Conservation (phyloP, 2,329 filamentous ascomycete species). For the Xylariomycetidae sp. region DNA sequence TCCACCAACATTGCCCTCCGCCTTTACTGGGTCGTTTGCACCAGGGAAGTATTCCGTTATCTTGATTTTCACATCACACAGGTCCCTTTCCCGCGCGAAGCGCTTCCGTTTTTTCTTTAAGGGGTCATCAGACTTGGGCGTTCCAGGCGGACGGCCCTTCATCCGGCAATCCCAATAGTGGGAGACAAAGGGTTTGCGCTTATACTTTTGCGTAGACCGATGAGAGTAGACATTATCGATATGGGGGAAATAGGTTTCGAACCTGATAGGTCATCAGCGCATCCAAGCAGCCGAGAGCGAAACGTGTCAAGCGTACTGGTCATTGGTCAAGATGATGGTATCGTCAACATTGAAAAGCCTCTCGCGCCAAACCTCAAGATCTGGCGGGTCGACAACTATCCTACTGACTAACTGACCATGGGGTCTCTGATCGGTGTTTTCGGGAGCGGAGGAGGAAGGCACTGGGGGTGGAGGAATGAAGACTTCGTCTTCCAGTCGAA, state of each 20-base stretch:
- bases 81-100: conserved; percentile 64
- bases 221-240: conserved; percentile 82
- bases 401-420: conserved; percentile 49
- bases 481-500: conserved; percentile 32
- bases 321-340: conserved; percentile 64
- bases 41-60: conserved; percentile 72
- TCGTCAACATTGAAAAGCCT: conserved; percentile 71
- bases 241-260: conserved; percentile 76
- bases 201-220: conserved; percentile 73
- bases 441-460: conserved; percentile 18
- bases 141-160: conserved; percentile 73
- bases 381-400: conserved; percentile 59
- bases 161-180: conserved; percentile 83
- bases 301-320: conserved; percentile 46
- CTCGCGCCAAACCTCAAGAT: conserved; percentile 63
- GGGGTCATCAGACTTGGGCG: conserved; percentile 72
- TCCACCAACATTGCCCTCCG: conserved; percentile 18
- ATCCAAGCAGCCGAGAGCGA: conserved; percentile 7
- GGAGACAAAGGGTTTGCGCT: conserved; percentile 74
- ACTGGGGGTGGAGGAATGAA: conserved; percentile 19
- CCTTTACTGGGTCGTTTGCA: conserved; percentile 39
- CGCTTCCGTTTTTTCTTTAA: conserved; percentile 79
- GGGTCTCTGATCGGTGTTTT: conserved; percentile 34
- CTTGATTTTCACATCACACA: conserved; percentile 86
- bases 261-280: conserved; percentile 39